phyloP scores from a whole-genome alignment of 345 rosid species.

The Linum tenue region DNA sequence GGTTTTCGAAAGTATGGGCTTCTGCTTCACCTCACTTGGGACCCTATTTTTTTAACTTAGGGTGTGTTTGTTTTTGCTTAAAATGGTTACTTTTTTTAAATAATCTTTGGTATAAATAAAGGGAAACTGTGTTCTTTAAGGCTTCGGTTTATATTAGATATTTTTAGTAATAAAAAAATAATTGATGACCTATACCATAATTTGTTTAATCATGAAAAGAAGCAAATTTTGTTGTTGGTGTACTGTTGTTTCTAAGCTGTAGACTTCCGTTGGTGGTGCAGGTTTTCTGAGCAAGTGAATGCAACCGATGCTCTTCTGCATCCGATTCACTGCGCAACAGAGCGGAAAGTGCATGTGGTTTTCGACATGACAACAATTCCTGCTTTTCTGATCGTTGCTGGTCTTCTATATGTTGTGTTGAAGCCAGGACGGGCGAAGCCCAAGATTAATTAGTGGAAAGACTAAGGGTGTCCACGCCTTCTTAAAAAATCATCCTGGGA shows the following conservation, averaged over 20 bases:
- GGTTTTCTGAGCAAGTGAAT: conserved; percentile 78
- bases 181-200: too few relatives aligned
- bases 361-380: conserved; percentile 80
- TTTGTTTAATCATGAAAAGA: too few relatives aligned
- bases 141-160: too few relatives aligned
- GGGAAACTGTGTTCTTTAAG: too few relatives aligned
- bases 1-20: background rate
- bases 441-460: conserved; percentile 55
- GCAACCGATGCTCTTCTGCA: conserved; percentile 59
- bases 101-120: too few relatives aligned
- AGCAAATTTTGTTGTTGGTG: background rate
- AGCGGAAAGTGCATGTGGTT: conserved; percentile 63
- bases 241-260: background rate
- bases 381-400: conserved; percentile 57
- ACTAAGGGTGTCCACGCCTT: too few relatives aligned
- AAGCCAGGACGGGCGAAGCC: conserved; percentile 87
- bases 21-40: too few relatives aligned
- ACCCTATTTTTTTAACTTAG: too few relatives aligned
- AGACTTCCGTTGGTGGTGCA: conserved; percentile 19
- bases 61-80: too few relatives aligned
- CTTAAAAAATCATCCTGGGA: too few relatives aligned
- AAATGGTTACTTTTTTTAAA: too few relatives aligned
- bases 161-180: too few relatives aligned
- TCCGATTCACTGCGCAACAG: conserved; percentile 83
- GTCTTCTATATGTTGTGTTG: conserved; percentile 48